Conservation (phyloP, 257 asterid species). For the Nicotiana paniculata region DNA sequence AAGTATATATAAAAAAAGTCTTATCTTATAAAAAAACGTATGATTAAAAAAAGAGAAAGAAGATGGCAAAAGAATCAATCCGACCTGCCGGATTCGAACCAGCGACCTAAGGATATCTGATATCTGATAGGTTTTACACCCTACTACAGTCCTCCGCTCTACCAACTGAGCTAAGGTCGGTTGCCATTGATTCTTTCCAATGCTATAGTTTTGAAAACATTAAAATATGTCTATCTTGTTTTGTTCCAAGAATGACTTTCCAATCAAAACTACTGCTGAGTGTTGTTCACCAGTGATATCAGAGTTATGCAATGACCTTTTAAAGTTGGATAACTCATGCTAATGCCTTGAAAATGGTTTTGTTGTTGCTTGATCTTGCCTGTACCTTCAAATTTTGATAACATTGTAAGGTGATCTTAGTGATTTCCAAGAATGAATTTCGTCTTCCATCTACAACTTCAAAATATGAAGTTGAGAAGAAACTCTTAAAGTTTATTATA, state of each 20-base stretch:
- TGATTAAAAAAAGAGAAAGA: not conserved
- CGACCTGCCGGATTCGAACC: slow-evolving; percentile 48
- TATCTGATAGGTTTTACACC: not conserved
- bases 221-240: not conserved
- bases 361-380: not conserved
- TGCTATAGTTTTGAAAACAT: not conserved
- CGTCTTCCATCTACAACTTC: not conserved
- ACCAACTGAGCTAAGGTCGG: slow-evolving; percentile 3
- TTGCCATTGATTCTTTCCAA: not conserved
- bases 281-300: not conserved
- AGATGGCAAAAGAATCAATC: slow-evolving; percentile 9
- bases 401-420: not conserved
- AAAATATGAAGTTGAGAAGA: not conserved
- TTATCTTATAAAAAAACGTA: too few species aligned
- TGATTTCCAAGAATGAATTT: not conserved
- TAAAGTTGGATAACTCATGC: not conserved
- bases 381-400: not conserved
- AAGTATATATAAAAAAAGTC: not conserved
- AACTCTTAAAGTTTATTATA: not conserved
- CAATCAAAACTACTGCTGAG: not conserved
- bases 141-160: not conserved
- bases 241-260: not conserved
- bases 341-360: not conserved
- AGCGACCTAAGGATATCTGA: slow-evolving; percentile 27
- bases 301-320: not conserved